These are phyloP conservation scores for Myxozyma mucilagina DNA, from an alignment of 805 yeast species.

Conservation along the genomic window DNA sequence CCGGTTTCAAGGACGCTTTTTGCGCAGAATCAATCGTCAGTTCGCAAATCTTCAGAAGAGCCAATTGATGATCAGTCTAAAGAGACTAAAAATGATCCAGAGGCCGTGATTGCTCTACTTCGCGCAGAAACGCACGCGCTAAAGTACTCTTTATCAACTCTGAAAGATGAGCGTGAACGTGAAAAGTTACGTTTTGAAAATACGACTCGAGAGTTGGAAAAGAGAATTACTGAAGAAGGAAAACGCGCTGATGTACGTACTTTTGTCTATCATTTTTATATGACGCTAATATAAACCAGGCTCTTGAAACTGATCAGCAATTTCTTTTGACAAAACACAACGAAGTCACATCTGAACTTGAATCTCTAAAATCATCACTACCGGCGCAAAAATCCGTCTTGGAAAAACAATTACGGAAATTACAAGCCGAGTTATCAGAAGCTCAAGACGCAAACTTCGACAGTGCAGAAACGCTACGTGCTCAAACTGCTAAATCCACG, in stretches of 20 bases:
- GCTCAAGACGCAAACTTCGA: slow-evolving; percentile 34
- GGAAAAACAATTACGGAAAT: slow-evolving; percentile 40
- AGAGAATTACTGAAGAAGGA: slow-evolving; percentile 39
- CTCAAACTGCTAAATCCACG: slow-evolving; percentile 4
- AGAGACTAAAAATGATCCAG: neutral
- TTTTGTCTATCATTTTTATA: neutral
- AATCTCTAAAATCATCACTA: slow-evolving; percentile 36
- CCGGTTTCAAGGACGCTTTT: slow-evolving; percentile 20
- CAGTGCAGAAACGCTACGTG: slow-evolving; percentile 30
- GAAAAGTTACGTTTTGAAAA: slow-evolving; percentile 41
- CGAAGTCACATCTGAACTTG: slow-evolving; percentile 37
- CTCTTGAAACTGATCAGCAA: slow-evolving; percentile 43
- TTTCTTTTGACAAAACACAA: slow-evolving; percentile 43
- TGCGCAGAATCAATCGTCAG: neutral
- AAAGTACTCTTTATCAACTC: slow-evolving; percentile 43
- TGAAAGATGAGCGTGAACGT: slow-evolving; percentile 45
- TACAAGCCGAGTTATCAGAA: slow-evolving; percentile 42
- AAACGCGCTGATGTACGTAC: slow-evolving; percentile 37
- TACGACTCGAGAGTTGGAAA: slow-evolving; percentile 37
- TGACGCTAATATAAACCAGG: slow-evolving; percentile 27
- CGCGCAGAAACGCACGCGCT: slow-evolving; percentile 33
- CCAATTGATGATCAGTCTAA: neutral
- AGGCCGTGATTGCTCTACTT: slow-evolving; percentile 10
- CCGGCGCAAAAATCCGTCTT: slow-evolving; percentile 34
- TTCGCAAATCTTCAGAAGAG: neutral